Percentiles rank a stretch among this genome's conserved stretches.
These are phyloP conservation scores for Auriscalpium vulgare DNA, from an alignment of 768 basidiomycete genomes.

Conservation along the genomic window DNA sequence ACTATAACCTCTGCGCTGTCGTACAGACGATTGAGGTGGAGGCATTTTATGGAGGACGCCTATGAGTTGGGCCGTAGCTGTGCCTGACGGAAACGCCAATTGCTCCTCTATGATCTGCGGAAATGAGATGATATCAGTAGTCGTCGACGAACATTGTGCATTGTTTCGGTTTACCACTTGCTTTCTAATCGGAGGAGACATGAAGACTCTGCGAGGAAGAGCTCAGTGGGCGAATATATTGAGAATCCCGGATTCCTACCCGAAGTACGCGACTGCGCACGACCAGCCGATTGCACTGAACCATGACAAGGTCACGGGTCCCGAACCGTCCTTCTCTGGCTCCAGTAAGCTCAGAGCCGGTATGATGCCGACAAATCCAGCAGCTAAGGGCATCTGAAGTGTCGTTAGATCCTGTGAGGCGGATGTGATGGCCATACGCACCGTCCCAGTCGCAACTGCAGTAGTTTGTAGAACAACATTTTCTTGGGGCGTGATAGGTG, in stretches of 20 bases:
- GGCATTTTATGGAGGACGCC: conserved; percentile 79
- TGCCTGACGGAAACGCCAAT: conserved; percentile 89
- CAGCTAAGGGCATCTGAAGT: conserved; percentile 70
- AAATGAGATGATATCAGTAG: neutral
- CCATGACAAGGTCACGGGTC: conserved; percentile 71
- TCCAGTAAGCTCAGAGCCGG: conserved; percentile 83
- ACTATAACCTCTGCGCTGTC: conserved; percentile 51
- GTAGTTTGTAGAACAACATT: conserved; percentile 93
- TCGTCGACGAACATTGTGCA: neutral
- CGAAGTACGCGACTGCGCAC: conserved; percentile 88
- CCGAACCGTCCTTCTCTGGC: conserved; percentile 63
- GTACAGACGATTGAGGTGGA: conserved; percentile 46
- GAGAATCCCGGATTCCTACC: conserved; percentile 30
- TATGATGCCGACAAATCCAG: conserved; percentile 86
- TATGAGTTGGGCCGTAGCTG: conserved; percentile 92
- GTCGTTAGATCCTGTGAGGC: neutral
- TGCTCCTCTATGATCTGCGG: conserved; percentile 86
- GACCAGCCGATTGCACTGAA: conserved; percentile 77
- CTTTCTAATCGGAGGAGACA: conserved; percentile 89
- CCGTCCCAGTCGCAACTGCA: conserved; percentile 85
- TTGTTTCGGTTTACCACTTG: conserved; percentile 64
- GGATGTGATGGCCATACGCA: conserved; percentile 11
- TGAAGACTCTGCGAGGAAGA: conserved; percentile 60
- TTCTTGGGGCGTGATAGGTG: conserved; percentile 80
- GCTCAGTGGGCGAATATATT: neutral